Evolutionary conservation across 306 rosid species (phyloP).

Genomic region (Pterocarpus macrocarpus): DNA sequence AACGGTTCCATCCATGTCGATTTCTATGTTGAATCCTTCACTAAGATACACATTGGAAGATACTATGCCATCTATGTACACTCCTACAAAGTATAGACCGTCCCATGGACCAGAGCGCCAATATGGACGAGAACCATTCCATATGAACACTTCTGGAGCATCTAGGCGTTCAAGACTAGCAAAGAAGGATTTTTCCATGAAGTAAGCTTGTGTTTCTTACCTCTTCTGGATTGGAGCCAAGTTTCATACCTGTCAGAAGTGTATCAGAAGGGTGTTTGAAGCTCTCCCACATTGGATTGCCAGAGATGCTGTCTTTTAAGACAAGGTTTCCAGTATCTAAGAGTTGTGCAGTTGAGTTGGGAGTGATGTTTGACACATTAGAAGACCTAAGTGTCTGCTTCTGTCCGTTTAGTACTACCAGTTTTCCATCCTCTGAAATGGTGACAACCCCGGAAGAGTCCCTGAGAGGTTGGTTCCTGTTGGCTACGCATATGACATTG

Average conservation of each 20-base stretch:
- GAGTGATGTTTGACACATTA: slow-evolving; percentile 37
- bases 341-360: slow-evolving; percentile 44
- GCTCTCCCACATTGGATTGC: slow-evolving; percentile 51
- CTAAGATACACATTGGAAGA: background rate
- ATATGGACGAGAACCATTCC: slow-evolving; percentile 13
- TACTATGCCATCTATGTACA: too few species aligned
- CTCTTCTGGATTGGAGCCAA: slow-evolving; percentile 18
- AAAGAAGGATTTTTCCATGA: slow-evolving; percentile 49
- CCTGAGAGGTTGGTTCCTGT: slow-evolving; percentile 44
- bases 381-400: slow-evolving; percentile 49
- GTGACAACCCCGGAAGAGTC: slow-evolving; percentile 47
- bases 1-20: background rate
- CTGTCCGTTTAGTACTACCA: slow-evolving; percentile 41
- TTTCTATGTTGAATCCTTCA: background rate
- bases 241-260: slow-evolving; percentile 21
- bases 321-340: slow-evolving; percentile 52
- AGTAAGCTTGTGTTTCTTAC: background rate
- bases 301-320: slow-evolving; percentile 34
- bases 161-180: background rate
- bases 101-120: slow-evolving; percentile 52
- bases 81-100: slow-evolving; percentile 5
- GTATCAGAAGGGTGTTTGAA: slow-evolving; percentile 45
- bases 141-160: slow-evolving; percentile 35
- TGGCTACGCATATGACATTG: slow-evolving; percentile 53
- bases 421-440: slow-evolving; percentile 34